Conservation (phyloP, 129 eudicot species). For the Escallonia herrerae region DNA sequence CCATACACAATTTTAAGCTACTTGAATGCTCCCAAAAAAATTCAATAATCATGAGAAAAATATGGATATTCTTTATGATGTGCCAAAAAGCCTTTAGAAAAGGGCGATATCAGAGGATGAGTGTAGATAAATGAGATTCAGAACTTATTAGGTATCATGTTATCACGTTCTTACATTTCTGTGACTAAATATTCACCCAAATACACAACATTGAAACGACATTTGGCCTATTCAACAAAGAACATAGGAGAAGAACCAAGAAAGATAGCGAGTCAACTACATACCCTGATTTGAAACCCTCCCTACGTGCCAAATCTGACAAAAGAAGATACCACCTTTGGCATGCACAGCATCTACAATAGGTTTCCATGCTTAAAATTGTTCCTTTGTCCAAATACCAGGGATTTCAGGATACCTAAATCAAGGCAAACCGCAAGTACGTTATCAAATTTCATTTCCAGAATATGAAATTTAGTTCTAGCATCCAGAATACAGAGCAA, state of each 20-base stretch:
- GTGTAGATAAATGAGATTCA: too few relatives aligned
- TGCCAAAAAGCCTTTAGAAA: too few relatives aligned
- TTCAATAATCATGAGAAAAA: too few relatives aligned
- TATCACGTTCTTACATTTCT: too few relatives aligned
- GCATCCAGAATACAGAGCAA: background rate
- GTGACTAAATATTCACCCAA: too few relatives aligned
- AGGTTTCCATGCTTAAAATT: conserved; percentile 48
- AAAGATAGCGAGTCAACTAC: background rate
- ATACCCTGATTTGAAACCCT: conserved; percentile 37
- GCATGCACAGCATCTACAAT: conserved; percentile 53
- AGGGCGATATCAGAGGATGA: too few relatives aligned
- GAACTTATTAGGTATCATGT: too few relatives aligned
- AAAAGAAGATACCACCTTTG: conserved; percentile 48
- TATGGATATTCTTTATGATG: too few relatives aligned
- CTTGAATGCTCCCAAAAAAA: too few relatives aligned
- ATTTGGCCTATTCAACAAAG: too few relatives aligned
- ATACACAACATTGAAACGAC: too few relatives aligned
- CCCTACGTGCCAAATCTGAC: conserved; percentile 54
- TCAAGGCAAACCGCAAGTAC: background rate
- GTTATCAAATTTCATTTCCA: background rate
- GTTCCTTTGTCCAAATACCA: conserved; percentile 45
- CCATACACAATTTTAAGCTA: too few relatives aligned
- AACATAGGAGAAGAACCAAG: background rate
- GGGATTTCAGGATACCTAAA: conserved; percentile 40
- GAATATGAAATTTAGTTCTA: background rate